Evolutionary conservation across 2,329 filamentous ascomycete species (phyloP).

Genomic region (Calonectria henricotiae): DNA sequence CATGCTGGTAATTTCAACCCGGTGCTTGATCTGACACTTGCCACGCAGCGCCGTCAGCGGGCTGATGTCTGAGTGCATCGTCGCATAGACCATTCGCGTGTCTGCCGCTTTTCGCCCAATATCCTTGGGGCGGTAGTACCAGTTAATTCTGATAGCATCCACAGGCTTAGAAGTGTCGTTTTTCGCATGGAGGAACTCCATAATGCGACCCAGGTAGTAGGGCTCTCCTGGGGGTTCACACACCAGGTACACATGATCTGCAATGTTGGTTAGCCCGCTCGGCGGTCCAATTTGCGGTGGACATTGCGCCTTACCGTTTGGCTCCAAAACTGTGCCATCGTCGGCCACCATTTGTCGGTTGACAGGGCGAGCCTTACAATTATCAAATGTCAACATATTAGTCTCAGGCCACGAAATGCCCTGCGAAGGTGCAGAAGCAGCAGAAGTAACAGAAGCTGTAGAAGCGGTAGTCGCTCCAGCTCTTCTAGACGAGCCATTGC

Average conservation of each 20-base stretch:
- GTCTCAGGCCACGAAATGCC: constrained; percentile 72
- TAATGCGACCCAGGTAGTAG: constrained; percentile 97
- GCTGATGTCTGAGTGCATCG: constrained; percentile 98
- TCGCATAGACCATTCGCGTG: constrained; percentile 92
- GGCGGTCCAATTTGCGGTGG: constrained; percentile 46
- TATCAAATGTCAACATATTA: constrained; percentile 92
- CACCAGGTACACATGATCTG: constrained; percentile 91
- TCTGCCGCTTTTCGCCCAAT: constrained; percentile 94
- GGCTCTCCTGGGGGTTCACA: constrained; percentile 98
- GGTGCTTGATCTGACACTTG: constrained; percentile 92
- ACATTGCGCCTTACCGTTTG: constrained; percentile 79
- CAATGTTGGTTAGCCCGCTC: constrained; percentile 56
- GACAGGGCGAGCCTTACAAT: constrained; percentile 77
- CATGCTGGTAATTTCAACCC: constrained; percentile 86
- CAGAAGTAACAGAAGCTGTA: constrained; percentile 51
- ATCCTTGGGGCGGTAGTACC: constrained; percentile 98
- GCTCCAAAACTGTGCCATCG: constrained; percentile 86
- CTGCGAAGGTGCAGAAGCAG: constrained; percentile 56
- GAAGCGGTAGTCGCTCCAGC: constrained; percentile 41
- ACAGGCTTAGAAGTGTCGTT: constrained; percentile 82
- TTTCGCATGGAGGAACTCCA: constrained; percentile 93
- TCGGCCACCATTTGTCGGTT: constrained; percentile 89
- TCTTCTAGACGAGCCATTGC: constrained; percentile 49
- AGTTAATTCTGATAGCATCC: constrained; percentile 93
- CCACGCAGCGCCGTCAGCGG: constrained; percentile 93